Base-by-base conservation (phyloP, 768 basidiomycete genomes). In the Hypholoma sublateritium region DNA sequence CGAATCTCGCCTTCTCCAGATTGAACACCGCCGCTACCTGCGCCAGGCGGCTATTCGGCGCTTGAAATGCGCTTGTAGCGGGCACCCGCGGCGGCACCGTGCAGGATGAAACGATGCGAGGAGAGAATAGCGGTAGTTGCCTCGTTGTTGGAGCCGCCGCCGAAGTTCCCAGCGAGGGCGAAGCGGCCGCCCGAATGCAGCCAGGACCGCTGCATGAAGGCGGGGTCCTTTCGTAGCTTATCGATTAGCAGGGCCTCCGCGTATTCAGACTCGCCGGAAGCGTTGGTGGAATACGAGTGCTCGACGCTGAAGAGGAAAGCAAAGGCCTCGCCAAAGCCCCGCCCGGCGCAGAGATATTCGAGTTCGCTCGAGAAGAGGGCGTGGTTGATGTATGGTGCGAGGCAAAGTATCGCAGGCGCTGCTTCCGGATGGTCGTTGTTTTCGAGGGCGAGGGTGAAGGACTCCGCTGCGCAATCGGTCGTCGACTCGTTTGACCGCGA, bases 161-260 rank as follows among this genome's bases (percentile, higher is more conserved):
- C 85, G 63, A 86, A 87, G 56, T 80, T 84, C 45, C 87, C 87
- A 0, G 85, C 82, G 58, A 95, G 82, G 0, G 88, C 81, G 53
- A 98, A 87, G 51, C 89, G 85, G 19, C 96, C 84, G 70, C 98
- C 96, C 2, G 93, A 92, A 69, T 95, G 98, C 16, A 98, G 84
- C 48, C 94, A 86, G 11, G 90, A 91, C 32, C 96, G 77, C 96
- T 95, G 98, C 93, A 95, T 96, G 77, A 89, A 97, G 21, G 95
- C 91, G 25, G 97, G 80, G 67, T 98, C 96, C 71, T 93, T 93
- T 58, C 93, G 85, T 8, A 97, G 83, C 73, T 94, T 92, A 70
- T 93, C 92, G 39, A 91, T 74, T 13, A 92, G 76, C 44, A 81
- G 74, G 42, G 82, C 69, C 51, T 78, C 75, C 32, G 62, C 63